Base-by-base conservation (phyloP, 108 stramenopile species). In the Nitzschia putrida region DNA sequence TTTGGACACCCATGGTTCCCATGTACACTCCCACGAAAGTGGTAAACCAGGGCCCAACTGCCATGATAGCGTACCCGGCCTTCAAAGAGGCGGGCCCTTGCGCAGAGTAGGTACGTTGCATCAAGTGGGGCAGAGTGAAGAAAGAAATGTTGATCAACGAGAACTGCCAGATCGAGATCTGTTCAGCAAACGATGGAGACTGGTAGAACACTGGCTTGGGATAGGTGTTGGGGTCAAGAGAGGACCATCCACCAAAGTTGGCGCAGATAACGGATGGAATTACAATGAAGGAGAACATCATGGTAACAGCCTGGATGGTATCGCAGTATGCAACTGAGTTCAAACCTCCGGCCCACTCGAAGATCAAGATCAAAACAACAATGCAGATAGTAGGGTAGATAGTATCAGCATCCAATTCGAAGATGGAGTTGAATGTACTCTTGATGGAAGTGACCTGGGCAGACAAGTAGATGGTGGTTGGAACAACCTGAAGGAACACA, bases 51-150 rank as follows among this genome's bases (percentile, higher is more conserved):
- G 53, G 63, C 6, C 43, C 70, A 8, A 78, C 8, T 25, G 43
- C 22, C 8, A 68, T 8, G 12, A 73, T 58, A 3, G 29, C 29
- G 29, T 34, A 34, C 29, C 29, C 29, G 1, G 29, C 29, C 29
- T 34, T 34, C 29, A 74, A 54, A 9, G 66, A 57, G 0, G 16
- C 53, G 0, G 69, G 23, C 42, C 55, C 61, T 21, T 13, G 11
- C 8, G 73, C 73, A 23, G 73, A 66, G 59, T 74, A 68, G 20
- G 56, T 74, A 21, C 66, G 38, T 55, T 68, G 56, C 24, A 74
- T 45, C 22, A 74, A 58, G 44, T 74, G 73, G 14, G 73, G 73
- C 14, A 74, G 26, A 11, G 73, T 25, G 44, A 74, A 74, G 73
- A 68, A 68, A 24, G 52, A 67, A 10, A 74, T 34, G 44, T 68